A percentile compares a stretch with the other conserved stretches of the same genome.
These are phyloP conservation scores for Metschnikowia henanensis DNA, from an alignment of 805 yeast genomes.

Conservation along the genomic window DNA sequence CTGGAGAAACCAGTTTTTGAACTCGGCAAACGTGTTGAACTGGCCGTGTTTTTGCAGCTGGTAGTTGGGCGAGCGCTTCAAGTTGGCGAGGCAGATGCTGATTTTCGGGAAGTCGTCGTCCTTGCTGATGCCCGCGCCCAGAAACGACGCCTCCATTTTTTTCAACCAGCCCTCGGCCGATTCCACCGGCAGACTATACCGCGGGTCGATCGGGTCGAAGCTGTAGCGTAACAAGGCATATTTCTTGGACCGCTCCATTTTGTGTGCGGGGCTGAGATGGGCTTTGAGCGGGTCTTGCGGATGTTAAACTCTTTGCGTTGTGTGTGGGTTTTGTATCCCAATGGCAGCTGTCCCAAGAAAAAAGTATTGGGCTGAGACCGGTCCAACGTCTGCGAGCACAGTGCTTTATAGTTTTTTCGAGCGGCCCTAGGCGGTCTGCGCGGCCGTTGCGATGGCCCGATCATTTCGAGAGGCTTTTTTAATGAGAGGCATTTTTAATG, in stretches of 20 bases:
- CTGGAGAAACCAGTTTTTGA: slow-evolving; percentile 7
- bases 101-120: neutral
- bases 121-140: neutral
- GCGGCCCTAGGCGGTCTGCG: no score
- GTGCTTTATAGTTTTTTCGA: no score
- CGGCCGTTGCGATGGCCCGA: no score
- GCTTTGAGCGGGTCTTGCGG: no score
- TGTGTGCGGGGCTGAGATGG: no score
- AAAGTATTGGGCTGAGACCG: no score
- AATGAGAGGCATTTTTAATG: no score
- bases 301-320: no score
- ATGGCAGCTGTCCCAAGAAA: no score
- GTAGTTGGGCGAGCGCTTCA: slow-evolving; percentile 3
- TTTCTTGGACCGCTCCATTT: neutral
- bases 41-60: slow-evolving; percentile 5
- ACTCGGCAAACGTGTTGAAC: slow-evolving; percentile 6
- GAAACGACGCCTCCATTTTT: neutral
- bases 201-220: neutral
- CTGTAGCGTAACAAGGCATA: neutral
- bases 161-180: slow-evolving; percentile 8
- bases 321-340: no score
- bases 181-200: neutral
- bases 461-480: no score
- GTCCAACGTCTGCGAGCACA: no score
- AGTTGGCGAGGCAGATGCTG: slow-evolving; percentile 4